Conservation (phyloP, 2,329 filamentous ascomycete species). For the Tolypocladium album region DNA sequence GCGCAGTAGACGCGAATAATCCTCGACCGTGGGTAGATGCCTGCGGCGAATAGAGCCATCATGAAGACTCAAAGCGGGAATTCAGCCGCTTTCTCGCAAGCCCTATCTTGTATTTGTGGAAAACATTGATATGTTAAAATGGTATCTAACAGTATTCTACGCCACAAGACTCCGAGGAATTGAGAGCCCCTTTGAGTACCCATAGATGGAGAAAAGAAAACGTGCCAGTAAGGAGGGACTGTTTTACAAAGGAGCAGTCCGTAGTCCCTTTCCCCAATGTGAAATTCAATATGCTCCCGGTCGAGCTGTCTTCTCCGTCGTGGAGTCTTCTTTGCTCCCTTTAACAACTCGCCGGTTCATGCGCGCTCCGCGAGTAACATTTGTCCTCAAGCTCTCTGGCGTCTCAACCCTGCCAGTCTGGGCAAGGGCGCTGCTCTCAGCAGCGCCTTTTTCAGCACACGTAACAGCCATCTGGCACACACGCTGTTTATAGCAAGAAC, state of each 20-base stretch:
- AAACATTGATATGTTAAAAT: not conserved
- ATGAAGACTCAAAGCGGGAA: not conserved
- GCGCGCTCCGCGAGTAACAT: not conserved
- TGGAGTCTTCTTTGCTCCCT: not conserved
- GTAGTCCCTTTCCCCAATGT: not conserved
- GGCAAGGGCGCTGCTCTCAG: not conserved
- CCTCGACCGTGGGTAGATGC: not conserved
- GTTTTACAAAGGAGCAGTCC: not conserved
- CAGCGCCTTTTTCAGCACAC: not conserved
- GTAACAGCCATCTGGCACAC: not conserved
- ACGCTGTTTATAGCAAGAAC: slow-evolving; percentile 21
- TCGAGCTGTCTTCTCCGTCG: not conserved
- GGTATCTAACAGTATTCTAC: not conserved
- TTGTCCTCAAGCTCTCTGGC: not conserved
- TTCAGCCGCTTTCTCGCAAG: not conserved
- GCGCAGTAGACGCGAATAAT: not conserved
- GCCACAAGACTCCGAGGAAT: not conserved
- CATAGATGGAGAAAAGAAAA: not conserved
- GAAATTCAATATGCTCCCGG: not conserved
- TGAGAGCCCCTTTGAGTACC: not conserved
- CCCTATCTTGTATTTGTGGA: not conserved
- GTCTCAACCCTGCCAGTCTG: not conserved
- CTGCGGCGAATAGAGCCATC: not conserved
- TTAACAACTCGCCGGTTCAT: not conserved
- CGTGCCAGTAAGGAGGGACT: not conserved